phyloP scores from a whole-genome alignment of 352 stramenopile species.

The Elongisporangium undulatum region DNA sequence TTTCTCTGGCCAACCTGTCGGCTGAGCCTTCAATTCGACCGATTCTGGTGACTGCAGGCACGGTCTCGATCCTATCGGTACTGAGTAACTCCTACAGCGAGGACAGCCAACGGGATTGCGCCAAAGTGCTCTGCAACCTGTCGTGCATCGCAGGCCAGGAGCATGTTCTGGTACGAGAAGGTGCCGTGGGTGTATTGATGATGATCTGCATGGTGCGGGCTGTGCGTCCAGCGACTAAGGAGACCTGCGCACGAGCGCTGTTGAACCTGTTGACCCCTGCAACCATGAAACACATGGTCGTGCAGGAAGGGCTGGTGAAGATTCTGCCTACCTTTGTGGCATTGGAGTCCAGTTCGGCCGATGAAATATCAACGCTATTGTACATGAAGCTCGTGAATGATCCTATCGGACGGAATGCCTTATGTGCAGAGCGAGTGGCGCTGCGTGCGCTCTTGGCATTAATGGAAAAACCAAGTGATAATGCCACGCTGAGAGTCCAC shows the following conservation, averaged over 20 bases:
- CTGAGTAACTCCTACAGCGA: constrained; percentile 84
- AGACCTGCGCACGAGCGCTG: constrained; percentile 60
- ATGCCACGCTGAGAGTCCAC: constrained; percentile 8
- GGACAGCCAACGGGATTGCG: constrained; percentile 71
- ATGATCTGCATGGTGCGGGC: constrained; percentile 81
- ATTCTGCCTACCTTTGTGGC: constrained; percentile 43
- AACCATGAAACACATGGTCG: constrained; percentile 60
- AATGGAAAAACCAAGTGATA: constrained; percentile 20
- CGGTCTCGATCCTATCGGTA: constrained; percentile 42
- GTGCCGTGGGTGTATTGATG: constrained; percentile 59
- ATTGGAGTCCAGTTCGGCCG: constrained; percentile 17
- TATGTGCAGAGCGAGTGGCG: constrained; percentile 38
- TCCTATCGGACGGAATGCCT: constrained; percentile 29
- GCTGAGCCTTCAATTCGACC: constrained; percentile 41
- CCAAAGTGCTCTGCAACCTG: constrained; percentile 69
- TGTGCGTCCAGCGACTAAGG: constrained; percentile 52
- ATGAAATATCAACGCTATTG: constrained; percentile 40
- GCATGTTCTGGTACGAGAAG: constrained; percentile 41
- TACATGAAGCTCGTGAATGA: constrained; percentile 57
- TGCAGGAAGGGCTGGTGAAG: constrained; percentile 59
- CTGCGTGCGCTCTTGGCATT: constrained; percentile 49
- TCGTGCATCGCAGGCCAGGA: constrained; percentile 52
- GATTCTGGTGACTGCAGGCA: constrained; percentile 39
- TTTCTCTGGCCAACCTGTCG: constrained; percentile 65
- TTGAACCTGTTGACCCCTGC: constrained; percentile 58